Evolutionary conservation across 805 yeast species (phyloP), one percentile per base, ranked within the genome.

Genomic region (Komagataella pseudopastoris): DNA sequence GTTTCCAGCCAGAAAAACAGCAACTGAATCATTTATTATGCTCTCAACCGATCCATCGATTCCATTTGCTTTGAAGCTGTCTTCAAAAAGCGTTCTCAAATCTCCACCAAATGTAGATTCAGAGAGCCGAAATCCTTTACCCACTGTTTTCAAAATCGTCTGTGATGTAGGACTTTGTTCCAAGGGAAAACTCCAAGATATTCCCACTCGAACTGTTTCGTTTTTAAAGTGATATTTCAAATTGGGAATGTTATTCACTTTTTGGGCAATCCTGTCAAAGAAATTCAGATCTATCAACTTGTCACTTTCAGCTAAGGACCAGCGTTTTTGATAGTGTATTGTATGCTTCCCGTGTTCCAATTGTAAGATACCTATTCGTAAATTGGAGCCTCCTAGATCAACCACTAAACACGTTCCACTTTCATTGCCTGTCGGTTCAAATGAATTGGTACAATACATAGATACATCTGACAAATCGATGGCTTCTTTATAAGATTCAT

Each of bases 21-120:
- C 82, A n/a, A 80, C 71, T 1, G 86, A 76, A 53, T 80, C 89
- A 61, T 83, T 83, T 30, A 82, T 66, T 44, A 83, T 71, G 14
- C 72, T 63, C 54, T 68, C 62, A 20, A 82, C 71, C 14, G 65
- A 60, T 16, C 75, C 62, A 1, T 56, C 50, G 6, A 74, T 48
- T 12, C 58, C 56, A 46, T 59, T 58, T 3, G 51, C 22, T 52
- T 72, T 64, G 48, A 58, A 36, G 1, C 66, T 59, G 3, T 55
- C 46, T 55, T 71, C 73, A 45, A 82, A 56, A 6, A 81, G 55
- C 2, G 54, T 50, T 49, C 71, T 70, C 39, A 82, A 59, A 51
- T 77, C 75, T 22, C 62, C 52, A 44, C 70, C 67, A 51, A 63
- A 61, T 6, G 76, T 58, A 17, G 75, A 80, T 6, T 67, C 65